phyloP scores from a whole-genome alignment of 768 basidiomycete species.

The Agaricus sinodeliciosus region DNA sequence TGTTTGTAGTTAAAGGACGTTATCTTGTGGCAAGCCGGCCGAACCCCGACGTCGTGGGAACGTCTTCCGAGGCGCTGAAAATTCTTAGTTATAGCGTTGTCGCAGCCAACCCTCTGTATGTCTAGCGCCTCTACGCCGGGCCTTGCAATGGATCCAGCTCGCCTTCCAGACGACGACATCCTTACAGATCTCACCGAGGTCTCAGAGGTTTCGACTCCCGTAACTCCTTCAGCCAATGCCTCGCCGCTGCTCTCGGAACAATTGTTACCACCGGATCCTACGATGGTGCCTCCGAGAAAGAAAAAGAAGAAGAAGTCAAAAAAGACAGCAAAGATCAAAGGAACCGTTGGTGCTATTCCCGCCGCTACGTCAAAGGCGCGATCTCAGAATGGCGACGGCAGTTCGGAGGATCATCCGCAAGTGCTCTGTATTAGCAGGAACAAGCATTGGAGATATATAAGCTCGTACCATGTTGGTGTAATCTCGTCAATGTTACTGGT shows the following conservation, averaged over 20 bases:
- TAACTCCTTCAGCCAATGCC: slow-evolving; percentile 8
- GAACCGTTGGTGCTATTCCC: slow-evolving; percentile 22
- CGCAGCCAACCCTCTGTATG: background rate
- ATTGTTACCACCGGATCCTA: slow-evolving; percentile 2
- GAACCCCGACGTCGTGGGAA: too few relatives aligned
- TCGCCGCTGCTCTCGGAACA: slow-evolving; percentile 7
- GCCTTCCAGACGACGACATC: background rate
- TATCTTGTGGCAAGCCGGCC: background rate
- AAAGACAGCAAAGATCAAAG: slow-evolving; percentile 31
- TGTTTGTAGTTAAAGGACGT: too few relatives aligned
- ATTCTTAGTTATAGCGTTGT: background rate
- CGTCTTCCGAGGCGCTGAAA: background rate
- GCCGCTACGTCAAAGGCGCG: slow-evolving; percentile 16
- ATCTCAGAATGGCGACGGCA: slow-evolving; percentile 21
- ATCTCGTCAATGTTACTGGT: slow-evolving; percentile 6
- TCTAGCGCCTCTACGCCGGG: background rate
- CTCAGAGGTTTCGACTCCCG: slow-evolving; percentile 8
- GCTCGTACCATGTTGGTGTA: slow-evolving; percentile 76
- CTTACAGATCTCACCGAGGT: slow-evolving; percentile 5
- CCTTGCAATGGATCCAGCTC: background rate
- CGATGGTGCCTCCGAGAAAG: slow-evolving; percentile 6
- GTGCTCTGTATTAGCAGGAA: slow-evolving; percentile 85
- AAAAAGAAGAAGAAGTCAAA: slow-evolving; percentile 15
- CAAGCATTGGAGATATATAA: slow-evolving; percentile 93
- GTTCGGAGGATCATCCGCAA: slow-evolving; percentile 46